Base-by-base conservation (phyloP, 805 yeast genomes). In the Candida khao-thaluensis region DNA sequence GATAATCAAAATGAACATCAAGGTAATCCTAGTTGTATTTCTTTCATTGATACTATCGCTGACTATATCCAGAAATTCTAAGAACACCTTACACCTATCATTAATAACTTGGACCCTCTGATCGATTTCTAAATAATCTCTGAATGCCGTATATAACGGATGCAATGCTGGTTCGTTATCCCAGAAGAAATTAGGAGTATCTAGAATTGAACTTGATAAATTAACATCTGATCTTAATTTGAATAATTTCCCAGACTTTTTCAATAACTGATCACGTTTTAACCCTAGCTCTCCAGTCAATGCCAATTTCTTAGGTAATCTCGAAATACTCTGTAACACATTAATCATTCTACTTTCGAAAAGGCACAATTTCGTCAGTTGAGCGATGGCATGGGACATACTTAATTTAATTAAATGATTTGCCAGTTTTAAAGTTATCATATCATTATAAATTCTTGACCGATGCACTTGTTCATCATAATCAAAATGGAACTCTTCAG, bases 151-250 rank as follows among this genome's bases (percentile, higher is more conserved):
- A 60, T 93, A 93, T 29, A 93, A 67, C 3, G 98, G 98, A 57
- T 91, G 95, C 48, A 93, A 72, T 26, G 95, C 90, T 4, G 99
- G 99, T 62, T 93, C 99, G 45, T 76, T 36, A 21, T 90, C 85
- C 99, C 99, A 93, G 60, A 93, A 93, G 55, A 87, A 89, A 45
- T 88, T 96, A 0, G 99, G 99, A 0, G 96, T 89, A 54, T 93
- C 99, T 38, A 93, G 69, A 16, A 93, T 89, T 47, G 86, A 86
- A 8, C 96, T 86, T 3, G 91, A 82, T 35, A 93, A 66, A 57
- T 93, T 93, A 4, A 93, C 97, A 60, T 93, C 98, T 10, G 90
- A 96, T 35, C 98, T 71, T 20, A 93, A 62, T 52, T 89, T 90
- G 70, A 91, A 91, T 33, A 93, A 66, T 56, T 84, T 81, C 6